phyloP scores from a whole-genome alignment of 2,329 filamentous ascomycete species.

The Ceratocystis cubensis region DNA sequence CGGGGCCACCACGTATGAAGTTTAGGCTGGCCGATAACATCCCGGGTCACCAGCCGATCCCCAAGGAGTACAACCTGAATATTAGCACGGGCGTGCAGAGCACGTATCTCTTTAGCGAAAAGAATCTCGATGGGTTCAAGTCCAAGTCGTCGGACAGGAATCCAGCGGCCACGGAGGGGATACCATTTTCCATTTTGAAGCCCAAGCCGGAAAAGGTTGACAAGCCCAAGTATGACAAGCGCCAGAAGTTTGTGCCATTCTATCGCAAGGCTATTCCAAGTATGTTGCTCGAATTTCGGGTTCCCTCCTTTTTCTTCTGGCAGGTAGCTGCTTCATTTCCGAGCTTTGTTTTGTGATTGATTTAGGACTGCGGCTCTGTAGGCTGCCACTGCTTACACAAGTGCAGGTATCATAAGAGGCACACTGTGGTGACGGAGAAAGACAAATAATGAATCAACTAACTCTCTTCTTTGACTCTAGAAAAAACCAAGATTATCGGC shows the following conservation, averaged over 20 bases:
- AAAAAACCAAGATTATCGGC: constrained; percentile 65
- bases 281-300: constrained; percentile 7
- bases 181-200: constrained; percentile 44
- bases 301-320: not conserved
- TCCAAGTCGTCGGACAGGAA: constrained; percentile 43
- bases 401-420: not conserved
- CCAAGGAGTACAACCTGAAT: constrained; percentile 76
- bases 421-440: not conserved
- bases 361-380: no score
- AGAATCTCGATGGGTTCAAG: constrained; percentile 43
- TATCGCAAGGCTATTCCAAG: constrained; percentile 57
- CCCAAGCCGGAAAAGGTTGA: constrained; percentile 34
- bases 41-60: constrained; percentile 58
- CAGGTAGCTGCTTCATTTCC: no score
- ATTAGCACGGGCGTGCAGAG: constrained; percentile 57
- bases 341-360: not conserved
- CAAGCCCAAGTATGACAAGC: constrained; percentile 35
- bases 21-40: constrained; percentile 57
- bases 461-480: constrained; percentile 30
- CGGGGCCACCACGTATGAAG: constrained; percentile 34
- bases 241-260: constrained; percentile 40
- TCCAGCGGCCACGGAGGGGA: constrained; percentile 45
- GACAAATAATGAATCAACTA: no score
- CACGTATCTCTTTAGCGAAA: constrained; percentile 86
- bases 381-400: not conserved